Base-by-base conservation (phyloP, 208 protist genomes). In the Vickermania ingenoplastis region DNA sequence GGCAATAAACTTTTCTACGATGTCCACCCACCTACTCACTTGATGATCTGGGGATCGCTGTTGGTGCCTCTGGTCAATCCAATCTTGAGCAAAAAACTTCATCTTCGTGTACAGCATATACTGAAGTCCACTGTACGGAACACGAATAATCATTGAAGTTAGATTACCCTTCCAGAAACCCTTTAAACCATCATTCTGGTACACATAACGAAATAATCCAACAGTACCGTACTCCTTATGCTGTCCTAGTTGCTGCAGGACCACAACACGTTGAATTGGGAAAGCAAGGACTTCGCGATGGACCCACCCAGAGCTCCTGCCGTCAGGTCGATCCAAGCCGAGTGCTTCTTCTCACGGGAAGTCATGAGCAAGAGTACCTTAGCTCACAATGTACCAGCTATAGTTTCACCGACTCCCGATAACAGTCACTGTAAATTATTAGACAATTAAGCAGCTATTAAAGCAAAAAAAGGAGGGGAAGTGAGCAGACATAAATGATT, bases 121-220 rank as follows among this genome's bases (percentile, higher is more conserved):
- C 63, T 95, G 89, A 27, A 95, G 77, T 29, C 85, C 89, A 59
- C 79, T 89, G 83, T 90, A 95, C 13, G 89, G 89, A 4, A 95
- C 77, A 29, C 89, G 84, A 57, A 92, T 81, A 13, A 95, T 79
- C 81, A 95, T 87, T 25, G 81, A 90, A 22, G 89, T 92, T 11
- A 91, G 73, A 61, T 95, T 95, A 22, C 89, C 89, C n/a, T 75
- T 75, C 79, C 84, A 95, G 59, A 95, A 92, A 21, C 83, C 84
- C 30, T 74, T 81, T 48, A 84, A 53, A 1, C 87, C 85, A 0
- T 92, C 85, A 2, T 75, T 73, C 7, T 64, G 25, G 63, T 77
- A 78, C 24, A 92, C 80, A 57, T 86, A 53, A 0, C 57, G 52
- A 0, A 63, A 57, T 3, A 95, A 67, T 53, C 81, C 64, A 13